phyloP scores from a whole-genome alignment of 2,329 filamentous ascomycete species.

The Penicillium sp. region DNA sequence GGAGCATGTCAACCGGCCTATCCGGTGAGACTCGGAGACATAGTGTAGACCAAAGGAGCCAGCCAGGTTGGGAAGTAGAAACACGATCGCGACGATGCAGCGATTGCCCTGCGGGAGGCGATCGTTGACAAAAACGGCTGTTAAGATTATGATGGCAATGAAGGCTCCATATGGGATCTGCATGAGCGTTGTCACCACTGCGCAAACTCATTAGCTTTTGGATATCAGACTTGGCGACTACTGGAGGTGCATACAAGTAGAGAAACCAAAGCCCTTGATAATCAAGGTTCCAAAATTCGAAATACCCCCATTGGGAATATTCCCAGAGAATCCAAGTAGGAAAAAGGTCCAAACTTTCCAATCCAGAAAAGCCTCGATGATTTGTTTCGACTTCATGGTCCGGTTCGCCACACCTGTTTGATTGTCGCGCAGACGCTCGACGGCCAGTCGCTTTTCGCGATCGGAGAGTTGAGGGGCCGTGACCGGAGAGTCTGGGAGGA shows the following conservation, averaged over 20 bases:
- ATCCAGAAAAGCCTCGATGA: neutral
- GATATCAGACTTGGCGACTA: neutral
- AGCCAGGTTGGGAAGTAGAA: neutral
- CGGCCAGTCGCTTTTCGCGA: neutral
- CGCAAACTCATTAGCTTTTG: neutral
- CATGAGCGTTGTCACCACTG: neutral
- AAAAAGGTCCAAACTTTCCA: neutral
- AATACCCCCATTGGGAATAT: neutral
- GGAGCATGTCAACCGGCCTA: slow-evolving; percentile 19
- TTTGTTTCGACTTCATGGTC: neutral
- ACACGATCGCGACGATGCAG: neutral
- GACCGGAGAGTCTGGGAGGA: neutral
- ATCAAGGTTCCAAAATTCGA: neutral
- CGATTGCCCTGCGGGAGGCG: neutral
- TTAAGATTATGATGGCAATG: neutral
- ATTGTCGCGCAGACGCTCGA: neutral
- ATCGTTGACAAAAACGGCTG: neutral
- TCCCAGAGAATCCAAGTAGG: neutral
- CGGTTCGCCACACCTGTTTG: neutral
- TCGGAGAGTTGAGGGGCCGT: neutral
- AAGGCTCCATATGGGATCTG: neutral
- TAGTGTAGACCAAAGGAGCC: neutral
- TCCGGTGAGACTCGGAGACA: neutral
- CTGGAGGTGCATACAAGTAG: neutral
- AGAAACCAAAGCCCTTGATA: neutral